A percentile compares a stretch with the other conserved stretches of the same genome.
phyloP scores from a whole-genome alignment of 306 rosid genomes.

The Medicago lupulina region DNA sequence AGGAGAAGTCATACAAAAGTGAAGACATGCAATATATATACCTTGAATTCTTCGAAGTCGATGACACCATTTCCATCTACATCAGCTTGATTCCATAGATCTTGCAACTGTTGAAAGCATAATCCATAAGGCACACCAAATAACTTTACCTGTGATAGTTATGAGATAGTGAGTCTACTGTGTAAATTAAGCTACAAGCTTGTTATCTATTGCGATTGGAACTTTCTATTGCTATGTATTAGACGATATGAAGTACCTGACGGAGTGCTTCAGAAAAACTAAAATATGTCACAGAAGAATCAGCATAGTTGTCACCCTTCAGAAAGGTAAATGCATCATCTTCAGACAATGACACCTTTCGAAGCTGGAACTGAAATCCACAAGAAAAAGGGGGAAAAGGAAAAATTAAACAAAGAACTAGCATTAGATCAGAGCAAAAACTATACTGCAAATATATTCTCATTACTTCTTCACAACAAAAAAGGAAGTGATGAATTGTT shows the following conservation, averaged over 20 bases:
- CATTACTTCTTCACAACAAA: no score
- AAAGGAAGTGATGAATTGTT: no score
- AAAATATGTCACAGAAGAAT: conserved; percentile 63
- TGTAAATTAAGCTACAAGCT: background rate
- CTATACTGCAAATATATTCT: no score
- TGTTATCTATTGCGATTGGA: background rate
- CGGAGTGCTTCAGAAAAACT: conserved; percentile 76
- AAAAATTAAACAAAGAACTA: conserved; percentile 1
- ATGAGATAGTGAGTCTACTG: conserved; percentile 30
- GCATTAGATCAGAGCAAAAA: conserved; percentile 8
- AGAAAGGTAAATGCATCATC: conserved; percentile 79
- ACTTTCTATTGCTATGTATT: background rate
- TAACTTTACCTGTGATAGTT: conserved; percentile 66
- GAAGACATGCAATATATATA: conserved; percentile 38
- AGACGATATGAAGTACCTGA: conserved; percentile 55
- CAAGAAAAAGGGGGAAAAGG: background rate
- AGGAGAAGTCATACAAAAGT: conserved; percentile 14
- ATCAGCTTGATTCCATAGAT: conserved; percentile 88
- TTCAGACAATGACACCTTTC: conserved; percentile 81
- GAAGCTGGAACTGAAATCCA: conserved; percentile 67
- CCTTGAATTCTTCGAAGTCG: conserved; percentile 85
- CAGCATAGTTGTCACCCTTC: conserved; percentile 67
- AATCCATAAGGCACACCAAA: conserved; percentile 72
- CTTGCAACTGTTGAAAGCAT: conserved; percentile 74
- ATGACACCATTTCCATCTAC: conserved; percentile 72